Percentiles rank a stretch among this genome's conserved stretches.
These are phyloP conservation scores for Yarrowia osloensis DNA, from an alignment of 805 yeast species.

Conservation along the genomic window DNA sequence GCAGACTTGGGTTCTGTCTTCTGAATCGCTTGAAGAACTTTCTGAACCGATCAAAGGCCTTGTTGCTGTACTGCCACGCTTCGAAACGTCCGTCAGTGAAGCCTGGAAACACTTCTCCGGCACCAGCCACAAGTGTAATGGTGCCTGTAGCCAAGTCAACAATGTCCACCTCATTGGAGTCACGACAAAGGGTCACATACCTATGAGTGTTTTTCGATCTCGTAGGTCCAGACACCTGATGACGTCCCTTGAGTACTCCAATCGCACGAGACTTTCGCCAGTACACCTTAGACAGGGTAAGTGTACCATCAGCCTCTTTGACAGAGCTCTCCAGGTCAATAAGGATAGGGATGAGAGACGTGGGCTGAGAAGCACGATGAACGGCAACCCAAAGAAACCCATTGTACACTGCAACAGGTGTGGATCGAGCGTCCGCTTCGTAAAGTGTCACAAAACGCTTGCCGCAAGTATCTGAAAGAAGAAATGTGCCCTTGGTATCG, in stretches of 20 bases:
- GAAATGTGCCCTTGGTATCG: background rate
- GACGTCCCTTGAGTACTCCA: background rate
- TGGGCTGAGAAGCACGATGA: no score
- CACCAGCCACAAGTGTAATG: background rate
- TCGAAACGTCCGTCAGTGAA: background rate
- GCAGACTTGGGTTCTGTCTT: background rate
- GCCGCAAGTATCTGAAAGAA: background rate
- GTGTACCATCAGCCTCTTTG: background rate
- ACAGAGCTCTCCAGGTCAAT: background rate
- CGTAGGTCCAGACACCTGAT: background rate
- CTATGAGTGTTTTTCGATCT: background rate
- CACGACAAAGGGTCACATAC: background rate
- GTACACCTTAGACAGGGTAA: background rate
- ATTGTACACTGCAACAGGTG: background rate
- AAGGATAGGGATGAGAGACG: background rate
- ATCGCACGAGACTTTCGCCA: background rate
- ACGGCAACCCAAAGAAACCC: background rate
- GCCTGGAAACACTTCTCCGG: background rate
- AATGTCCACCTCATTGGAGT: background rate
- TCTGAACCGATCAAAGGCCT: background rate
- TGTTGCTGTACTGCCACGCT: background rate
- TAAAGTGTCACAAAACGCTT: background rate
- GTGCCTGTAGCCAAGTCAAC: background rate
- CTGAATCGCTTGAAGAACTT: background rate
- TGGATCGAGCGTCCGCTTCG: background rate